Evolutionary conservation across 495 filamentous ascomycete species (phyloP).

Genomic region (Xylaria sp.): DNA sequence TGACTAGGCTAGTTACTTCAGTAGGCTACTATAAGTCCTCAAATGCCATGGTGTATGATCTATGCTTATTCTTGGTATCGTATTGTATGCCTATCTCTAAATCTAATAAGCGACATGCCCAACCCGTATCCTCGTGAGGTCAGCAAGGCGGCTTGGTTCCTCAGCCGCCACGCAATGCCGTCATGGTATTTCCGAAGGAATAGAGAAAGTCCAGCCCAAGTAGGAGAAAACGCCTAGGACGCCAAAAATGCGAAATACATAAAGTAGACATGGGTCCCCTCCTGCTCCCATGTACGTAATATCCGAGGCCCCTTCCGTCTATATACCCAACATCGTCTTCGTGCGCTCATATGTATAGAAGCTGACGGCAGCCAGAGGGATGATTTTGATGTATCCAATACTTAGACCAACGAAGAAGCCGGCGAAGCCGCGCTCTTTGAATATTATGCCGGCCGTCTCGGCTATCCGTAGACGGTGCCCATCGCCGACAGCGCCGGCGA

Average conservation of each 20-base stretch:
- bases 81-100: constrained; percentile 8
- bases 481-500: constrained; percentile 91
- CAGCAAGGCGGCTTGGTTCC: not conserved
- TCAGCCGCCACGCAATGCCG: constrained; percentile 10
- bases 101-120: not conserved
- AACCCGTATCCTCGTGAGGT: not conserved
- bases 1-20: too few species aligned
- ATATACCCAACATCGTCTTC: constrained; percentile 78
- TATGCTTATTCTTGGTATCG: not conserved
- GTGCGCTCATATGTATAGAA: constrained; percentile 81
- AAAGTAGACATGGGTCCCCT: not conserved
- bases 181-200: not conserved
- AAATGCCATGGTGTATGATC: not conserved
- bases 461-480: constrained; percentile 76
- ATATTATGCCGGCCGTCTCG: constrained; percentile 80
- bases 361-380: constrained; percentile 87
- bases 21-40: not conserved
- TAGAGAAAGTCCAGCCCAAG: not conserved
- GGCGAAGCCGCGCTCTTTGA: constrained; percentile 72
- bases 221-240: not conserved
- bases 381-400: constrained; percentile 93
- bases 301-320: constrained; percentile 23
- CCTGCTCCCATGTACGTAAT: not conserved
- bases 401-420: constrained; percentile 94
- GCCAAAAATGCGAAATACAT: constrained; percentile 2